Base-by-base conservation (phyloP, 306 rosid genomes). In the Trifolium dubium region DNA sequence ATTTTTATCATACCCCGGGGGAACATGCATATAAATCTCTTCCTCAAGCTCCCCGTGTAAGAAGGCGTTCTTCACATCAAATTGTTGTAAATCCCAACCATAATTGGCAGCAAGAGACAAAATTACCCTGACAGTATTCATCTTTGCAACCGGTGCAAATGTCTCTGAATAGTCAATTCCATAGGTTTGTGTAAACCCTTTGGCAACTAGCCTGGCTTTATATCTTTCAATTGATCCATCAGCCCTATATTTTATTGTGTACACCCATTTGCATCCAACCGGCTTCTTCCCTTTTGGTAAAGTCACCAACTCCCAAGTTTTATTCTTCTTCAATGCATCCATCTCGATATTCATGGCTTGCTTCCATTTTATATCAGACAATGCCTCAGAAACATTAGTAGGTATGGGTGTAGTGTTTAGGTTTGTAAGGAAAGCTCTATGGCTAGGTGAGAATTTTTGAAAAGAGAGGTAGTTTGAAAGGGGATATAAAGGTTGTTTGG, bases 391-490 rank as follows among this genome's bases (percentile, higher is more conserved):
- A 12, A 49, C 54, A 49, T 49, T 49, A 49, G 18, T 49, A 49
- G 18, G 54, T 49, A 49, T 49, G 18, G 15, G 13, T 2, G 54
- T 49, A n/a, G 54, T 2, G 19, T 49, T 49, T 13, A 49, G 54
- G 54, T n/a, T 49, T 49, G 54, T 49, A 49, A 13, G 54, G 54
- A 49, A 49, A 18, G 54, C 54, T 49, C 19, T 49, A 49, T 49
- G 54, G 54, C 1, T 49, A 49, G 54, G 5, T 5, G 15, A n/a
- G 18, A 49, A 12, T 49, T 1, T 49, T 13, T 49, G 6, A 49
- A 49, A 49, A 49, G 54, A 41, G 10, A 37, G 41, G 6, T 37
- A 37, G 10, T 37, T 37, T 37, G 41, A 37, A 37, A 37, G 41
- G 35, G 35, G 35, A 32, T 32, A 32, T 32, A 32, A 4, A 32